Conservation (phyloP, 1,284 basidiomycete species). For the Chalciporus piperatoides region DNA sequence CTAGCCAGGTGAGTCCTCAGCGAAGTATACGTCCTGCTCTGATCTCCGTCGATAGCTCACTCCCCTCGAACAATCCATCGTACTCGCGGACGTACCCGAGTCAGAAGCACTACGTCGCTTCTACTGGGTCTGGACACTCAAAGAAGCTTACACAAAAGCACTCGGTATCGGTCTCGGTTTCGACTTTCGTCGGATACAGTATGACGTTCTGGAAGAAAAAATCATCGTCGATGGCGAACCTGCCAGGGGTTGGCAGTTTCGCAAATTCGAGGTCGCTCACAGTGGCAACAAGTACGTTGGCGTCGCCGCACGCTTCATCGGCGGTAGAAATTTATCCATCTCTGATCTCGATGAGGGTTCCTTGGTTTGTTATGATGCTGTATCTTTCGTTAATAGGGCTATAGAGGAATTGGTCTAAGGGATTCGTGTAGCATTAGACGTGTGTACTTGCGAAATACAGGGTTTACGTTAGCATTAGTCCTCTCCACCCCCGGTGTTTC, state of each 20-base stretch:
- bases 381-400: conserved; percentile 44
- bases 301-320: conserved; percentile 55
- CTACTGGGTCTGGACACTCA: conserved; percentile 82
- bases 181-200: conserved; percentile 71
- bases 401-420: conserved; percentile 38
- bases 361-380: conserved; percentile 42
- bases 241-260: conserved; percentile 65
- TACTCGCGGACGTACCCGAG: conserved; percentile 39
- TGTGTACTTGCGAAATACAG: conserved; percentile 14
- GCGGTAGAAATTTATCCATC: conserved; percentile 30
- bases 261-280: conserved; percentile 49
- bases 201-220: conserved; percentile 47
- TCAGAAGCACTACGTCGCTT: conserved; percentile 52
- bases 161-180: conserved; percentile 78
- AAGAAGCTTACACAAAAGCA: conserved; percentile 85
- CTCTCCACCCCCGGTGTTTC: not conserved
- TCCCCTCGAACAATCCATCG: conserved; percentile 42
- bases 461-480: conserved; percentile 14
- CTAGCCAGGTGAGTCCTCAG: conserved; percentile 54
- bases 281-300: conserved; percentile 55
- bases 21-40: conserved; percentile 4
- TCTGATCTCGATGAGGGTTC: conserved; percentile 37
- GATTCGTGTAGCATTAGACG: conserved; percentile 12
- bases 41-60: conserved; percentile 47
- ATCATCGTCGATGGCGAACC: conserved; percentile 55